Percentiles rank a stretch among this genome's conserved stretches.
Conservation (phyloP, 2,329 filamentous ascomycete species). For the Colletotrichum musicola region DNA sequence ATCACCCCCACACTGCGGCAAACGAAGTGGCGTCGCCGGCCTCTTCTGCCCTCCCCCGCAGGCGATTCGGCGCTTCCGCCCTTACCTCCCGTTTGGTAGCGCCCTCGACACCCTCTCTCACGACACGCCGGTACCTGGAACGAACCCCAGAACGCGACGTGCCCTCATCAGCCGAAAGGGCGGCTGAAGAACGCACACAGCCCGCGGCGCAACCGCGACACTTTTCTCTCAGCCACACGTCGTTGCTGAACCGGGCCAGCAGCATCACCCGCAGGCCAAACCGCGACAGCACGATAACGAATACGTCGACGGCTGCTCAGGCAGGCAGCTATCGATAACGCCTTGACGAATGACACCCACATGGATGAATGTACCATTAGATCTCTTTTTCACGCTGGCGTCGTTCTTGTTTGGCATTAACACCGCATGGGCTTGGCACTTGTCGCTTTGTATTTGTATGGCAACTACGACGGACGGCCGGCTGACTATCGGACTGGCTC, state of each 20-base stretch:
- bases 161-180: constrained; percentile 51
- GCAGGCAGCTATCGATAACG: constrained; percentile 60
- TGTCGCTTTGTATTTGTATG: constrained; percentile 36
- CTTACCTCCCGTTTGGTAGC: constrained; percentile 60
- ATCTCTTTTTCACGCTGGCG: constrained; percentile 39
- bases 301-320: constrained; percentile 55
- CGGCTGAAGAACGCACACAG: constrained; percentile 56
- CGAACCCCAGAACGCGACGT: constrained; percentile 57
- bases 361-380: constrained; percentile 42
- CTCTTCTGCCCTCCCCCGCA: constrained; percentile 64
- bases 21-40: constrained; percentile 47
- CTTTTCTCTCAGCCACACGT: constrained; percentile 57
- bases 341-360: constrained; percentile 46
- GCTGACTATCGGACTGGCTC: constrained; percentile 26
- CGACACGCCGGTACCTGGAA: constrained; percentile 64
- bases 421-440: constrained; percentile 33
- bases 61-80: constrained; percentile 64
- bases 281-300: constrained; percentile 58
- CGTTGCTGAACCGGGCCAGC: constrained; percentile 57
- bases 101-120: constrained; percentile 52
- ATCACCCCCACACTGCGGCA: constrained; percentile 41
- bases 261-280: constrained; percentile 60
- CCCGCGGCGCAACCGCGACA: constrained; percentile 48
- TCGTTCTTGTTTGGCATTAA: constrained; percentile 39
- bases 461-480: constrained; percentile 39